Evolutionary conservation across 1,284 basidiomycete genomes (phyloP), one percentile per base, ranked within the genome.

Genomic region (Cutaneotrichosporon cyanovorans): DNA sequence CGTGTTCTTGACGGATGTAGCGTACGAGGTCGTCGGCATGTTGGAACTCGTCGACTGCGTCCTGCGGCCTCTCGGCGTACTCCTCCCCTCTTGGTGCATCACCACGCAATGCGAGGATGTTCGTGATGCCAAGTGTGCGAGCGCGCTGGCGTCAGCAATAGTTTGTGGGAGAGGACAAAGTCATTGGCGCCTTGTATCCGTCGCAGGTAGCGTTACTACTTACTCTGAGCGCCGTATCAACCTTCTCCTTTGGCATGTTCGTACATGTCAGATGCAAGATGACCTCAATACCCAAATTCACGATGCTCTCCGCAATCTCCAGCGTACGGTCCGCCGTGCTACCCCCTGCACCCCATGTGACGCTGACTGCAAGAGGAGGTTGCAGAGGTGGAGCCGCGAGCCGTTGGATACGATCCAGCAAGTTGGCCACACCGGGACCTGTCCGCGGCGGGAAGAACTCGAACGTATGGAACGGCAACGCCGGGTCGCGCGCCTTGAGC

Each of bases 261-360:
- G 95, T 98, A 74, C 95, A 99, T 15, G 95, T 98, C 56, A 99
- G 70, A 75, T 99, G 95, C 60, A 99, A 74, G 51, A 97, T 80
- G 0, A 89, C 88, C 43, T 86, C 82, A 48, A 66, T 22, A 9
- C 66, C 66, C 45, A 79, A 68, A 53, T 74, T 61, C 18, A 59
- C 58, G 80, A 45, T 81, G 79, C 59, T 85, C 65, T 46, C 80
- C 0, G 87, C 87, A 3, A 99, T 79, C 59, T 93, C 90, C 40
- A 98, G 75, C 62, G 83, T 89, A 40, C 85, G 79, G 28, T 91
- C 86, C 53, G 82, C 87, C 0, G 95, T 98, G 7, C 83, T 82
- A 0, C 95, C 92, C n/a, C 92, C 90, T 0, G 92, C 90, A 40
- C 92, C 92, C 92, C 92, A 96, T 59, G 92, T 96, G 31, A 96